Evolutionary conservation across 1,284 basidiomycete genomes (phyloP).

Genomic region (Melampsora americana): DNA sequence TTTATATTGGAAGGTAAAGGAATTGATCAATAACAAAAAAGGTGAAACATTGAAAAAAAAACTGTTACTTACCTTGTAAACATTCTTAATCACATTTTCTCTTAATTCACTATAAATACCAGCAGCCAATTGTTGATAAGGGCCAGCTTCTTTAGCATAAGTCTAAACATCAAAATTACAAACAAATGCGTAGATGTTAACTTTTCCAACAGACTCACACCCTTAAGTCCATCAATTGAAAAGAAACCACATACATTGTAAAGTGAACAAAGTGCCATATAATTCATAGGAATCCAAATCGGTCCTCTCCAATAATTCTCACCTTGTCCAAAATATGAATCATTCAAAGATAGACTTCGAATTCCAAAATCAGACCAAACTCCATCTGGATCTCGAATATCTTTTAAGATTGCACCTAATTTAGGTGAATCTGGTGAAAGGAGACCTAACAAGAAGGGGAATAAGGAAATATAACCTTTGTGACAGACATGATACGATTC

Average conservation of each 20-base stretch:
- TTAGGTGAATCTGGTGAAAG: conserved; percentile 72
- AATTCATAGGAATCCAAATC: conserved; percentile 96
- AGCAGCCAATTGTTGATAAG: conserved; percentile 69
- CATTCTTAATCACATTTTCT: conserved; percentile 77
- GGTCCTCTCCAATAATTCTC: conserved; percentile 97
- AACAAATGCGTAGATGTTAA: neutral
- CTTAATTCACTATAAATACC: conserved; percentile 76
- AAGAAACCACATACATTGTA: conserved; percentile 61
- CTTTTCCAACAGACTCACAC: neutral
- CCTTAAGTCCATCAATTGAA: neutral
- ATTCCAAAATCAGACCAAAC: conserved; percentile 88
- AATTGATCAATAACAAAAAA: neutral
- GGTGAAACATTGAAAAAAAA: neutral
- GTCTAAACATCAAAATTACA: conserved; percentile 58
- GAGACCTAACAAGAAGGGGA: conserved; percentile 80
- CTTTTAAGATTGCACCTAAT: conserved; percentile 71
- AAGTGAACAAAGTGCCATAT: conserved; percentile 72
- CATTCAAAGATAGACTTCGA: conserved; percentile 75
- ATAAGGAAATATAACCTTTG: conserved; percentile 85
- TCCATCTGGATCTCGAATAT: conserved; percentile 72
- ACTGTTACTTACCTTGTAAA: conserved; percentile 65
- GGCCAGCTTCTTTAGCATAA: conserved; percentile 74
- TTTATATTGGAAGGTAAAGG: neutral
- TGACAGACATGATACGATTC: conserved; percentile 86
- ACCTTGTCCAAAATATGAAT: conserved; percentile 80